Conservation (phyloP, 257 asterid genomes). For the Solanum pinnatisectum region DNA sequence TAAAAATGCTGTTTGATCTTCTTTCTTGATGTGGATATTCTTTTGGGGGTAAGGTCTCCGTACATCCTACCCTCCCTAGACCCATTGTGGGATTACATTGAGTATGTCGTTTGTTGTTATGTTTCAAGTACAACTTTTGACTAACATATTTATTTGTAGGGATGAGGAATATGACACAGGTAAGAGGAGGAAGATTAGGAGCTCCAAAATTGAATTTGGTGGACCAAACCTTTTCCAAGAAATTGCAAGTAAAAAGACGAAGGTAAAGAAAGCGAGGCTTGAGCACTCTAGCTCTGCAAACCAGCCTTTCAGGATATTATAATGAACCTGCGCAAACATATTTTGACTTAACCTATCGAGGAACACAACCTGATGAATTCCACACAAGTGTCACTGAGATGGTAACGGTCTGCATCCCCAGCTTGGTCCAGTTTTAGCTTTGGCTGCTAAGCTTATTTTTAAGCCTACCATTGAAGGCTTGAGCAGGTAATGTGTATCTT, state of each 20-base stretch:
- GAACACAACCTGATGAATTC: background rate
- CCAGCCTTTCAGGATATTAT: slow-evolving; percentile 61
- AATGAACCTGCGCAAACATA: background rate
- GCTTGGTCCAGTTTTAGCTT: background rate
- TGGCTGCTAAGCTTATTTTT: background rate
- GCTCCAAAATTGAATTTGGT: slow-evolving; percentile 26
- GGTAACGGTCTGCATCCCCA: background rate
- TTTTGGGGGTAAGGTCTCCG: background rate
- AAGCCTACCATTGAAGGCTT: background rate
- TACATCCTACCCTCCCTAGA: background rate
- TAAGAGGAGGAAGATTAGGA: slow-evolving; percentile 80
- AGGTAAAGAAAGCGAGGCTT: slow-evolving; percentile 34
- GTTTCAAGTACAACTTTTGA: background rate
- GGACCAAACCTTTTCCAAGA: slow-evolving; percentile 84
- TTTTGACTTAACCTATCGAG: background rate
- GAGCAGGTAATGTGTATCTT: background rate
- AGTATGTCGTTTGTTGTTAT: background rate
- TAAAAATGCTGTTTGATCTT: background rate
- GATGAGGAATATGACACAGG: slow-evolving; percentile 95
- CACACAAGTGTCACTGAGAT: background rate
- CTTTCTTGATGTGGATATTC: background rate
- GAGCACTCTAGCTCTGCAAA: slow-evolving; percentile 24
- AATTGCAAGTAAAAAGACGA: slow-evolving; percentile 34
- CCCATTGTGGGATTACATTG: background rate
- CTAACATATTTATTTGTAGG: slow-evolving; percentile 28